Base-by-base conservation (phyloP, 2,329 filamentous ascomycete species). In the Myriangium duriaei region DNA sequence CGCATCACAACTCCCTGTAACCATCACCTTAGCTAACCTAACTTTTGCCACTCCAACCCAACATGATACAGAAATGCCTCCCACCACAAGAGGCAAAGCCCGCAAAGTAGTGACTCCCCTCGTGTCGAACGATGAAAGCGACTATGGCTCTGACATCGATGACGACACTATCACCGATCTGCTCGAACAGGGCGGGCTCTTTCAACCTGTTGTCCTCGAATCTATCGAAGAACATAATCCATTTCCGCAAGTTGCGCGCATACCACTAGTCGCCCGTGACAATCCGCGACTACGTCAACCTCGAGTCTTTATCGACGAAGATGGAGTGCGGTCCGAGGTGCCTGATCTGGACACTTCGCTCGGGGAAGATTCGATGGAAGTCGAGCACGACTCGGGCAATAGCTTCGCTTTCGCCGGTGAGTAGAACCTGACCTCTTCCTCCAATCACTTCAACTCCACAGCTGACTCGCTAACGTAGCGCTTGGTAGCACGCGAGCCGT, bases 81-180 rank as follows among this genome's bases (percentile, higher is more conserved):
- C 36, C 17, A 34, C 30, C 35, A 45, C 29, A 3, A 41, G 44
- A 42, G 43, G 39, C 19, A 19, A 19, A n/a, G 33, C 33, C n/a
- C 26, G 34, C 15, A 21, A 19, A 12, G 26, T 24, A 28, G 24
- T 11, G 30, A 30, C 39, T 21, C 7, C 7, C n/a, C 28, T 30
- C 38, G 41, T 43, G 32, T 38, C 41, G 19, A 44, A 39, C 16
- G 43, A 46, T 12, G 49, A 61, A 32, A 76, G 70, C 54, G 73
- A 78, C 46, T 79, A 79, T 65, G 76, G 73, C 43, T 75, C 72
- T 4, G 75, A 80, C 43, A 69, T 72, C 45, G 72, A 76, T 57
- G 67, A 73, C 44, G 63, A 64, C 32, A 57, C 71, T 21, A 49
- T 76, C 39, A 62, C 64, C 48, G 58, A 64, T 28, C 52, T 78